These are phyloP conservation scores for Linum usitatissimum DNA, from an alignment of 345 rosid genomes.

Conservation along the genomic window DNA sequence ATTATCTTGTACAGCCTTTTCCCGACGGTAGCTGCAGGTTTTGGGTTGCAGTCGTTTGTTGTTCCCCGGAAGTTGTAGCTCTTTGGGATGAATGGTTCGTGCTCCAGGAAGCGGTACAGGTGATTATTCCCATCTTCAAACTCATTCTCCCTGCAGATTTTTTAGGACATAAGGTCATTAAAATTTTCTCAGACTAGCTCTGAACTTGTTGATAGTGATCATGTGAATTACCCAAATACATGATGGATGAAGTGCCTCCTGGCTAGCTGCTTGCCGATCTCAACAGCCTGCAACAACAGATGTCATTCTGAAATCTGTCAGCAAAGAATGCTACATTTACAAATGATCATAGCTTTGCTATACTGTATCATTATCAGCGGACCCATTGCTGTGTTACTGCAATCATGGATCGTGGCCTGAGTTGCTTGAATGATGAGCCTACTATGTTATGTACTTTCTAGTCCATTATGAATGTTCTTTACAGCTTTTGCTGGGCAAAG, in stretches of 20 bases:
- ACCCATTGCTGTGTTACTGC: too few relatives aligned
- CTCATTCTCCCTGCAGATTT: conserved; percentile 44
- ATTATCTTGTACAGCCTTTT: conserved; percentile 48
- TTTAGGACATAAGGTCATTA: background rate
- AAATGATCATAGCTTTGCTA: too few relatives aligned
- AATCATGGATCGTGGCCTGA: too few relatives aligned
- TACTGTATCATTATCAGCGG: too few relatives aligned
- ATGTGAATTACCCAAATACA: conserved; percentile 55
- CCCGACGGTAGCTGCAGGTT: conserved; percentile 36
- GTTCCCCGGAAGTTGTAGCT: conserved; percentile 55
- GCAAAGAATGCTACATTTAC: background rate
- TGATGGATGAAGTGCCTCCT: conserved; percentile 79
- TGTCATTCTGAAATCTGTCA: background rate
- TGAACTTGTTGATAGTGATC: too few relatives aligned
- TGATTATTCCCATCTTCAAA: conserved; percentile 80
- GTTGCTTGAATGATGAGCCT: too few relatives aligned
- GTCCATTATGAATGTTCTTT: too few relatives aligned
- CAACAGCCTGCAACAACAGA: conserved; percentile 42
- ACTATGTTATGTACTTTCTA: too few relatives aligned
- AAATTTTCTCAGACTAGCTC: too few relatives aligned
- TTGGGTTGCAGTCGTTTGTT: conserved; percentile 52
- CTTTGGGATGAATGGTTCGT: conserved; percentile 52
- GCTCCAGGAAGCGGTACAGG: conserved; percentile 78
- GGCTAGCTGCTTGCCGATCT: conserved; percentile 58
- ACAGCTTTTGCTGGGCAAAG: too few relatives aligned